Percentiles rank a stretch among this genome's conserved stretches.
Evolutionary conservation across 2,329 filamentous ascomycete genomes (phyloP).

Genomic region (Stachybotrys chartarum): DNA sequence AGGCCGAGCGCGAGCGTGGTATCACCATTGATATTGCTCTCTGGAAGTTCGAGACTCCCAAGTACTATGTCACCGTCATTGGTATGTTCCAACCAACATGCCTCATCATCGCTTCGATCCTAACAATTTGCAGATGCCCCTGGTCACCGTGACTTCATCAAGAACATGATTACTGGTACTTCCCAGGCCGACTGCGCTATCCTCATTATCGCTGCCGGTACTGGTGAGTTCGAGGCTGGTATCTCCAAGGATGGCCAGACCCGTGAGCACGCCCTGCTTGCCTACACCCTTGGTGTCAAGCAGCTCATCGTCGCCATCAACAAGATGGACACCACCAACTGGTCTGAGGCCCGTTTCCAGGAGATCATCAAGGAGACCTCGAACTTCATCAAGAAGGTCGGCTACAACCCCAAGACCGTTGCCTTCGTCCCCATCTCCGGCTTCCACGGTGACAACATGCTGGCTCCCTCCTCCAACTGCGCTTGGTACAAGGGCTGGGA

Average conservation of each 20-base stretch:
- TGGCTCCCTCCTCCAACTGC: slow-evolving; percentile 81
- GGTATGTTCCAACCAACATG: slow-evolving; percentile 45
- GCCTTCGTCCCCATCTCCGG: slow-evolving; percentile 99
- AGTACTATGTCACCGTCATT: slow-evolving; percentile 98
- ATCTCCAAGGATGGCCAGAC: slow-evolving; percentile 99
- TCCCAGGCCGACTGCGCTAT: slow-evolving; percentile 99
- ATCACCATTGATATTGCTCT: slow-evolving; percentile 99
- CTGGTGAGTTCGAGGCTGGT: slow-evolving; percentile 99
- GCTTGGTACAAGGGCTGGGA: slow-evolving; percentile 99
- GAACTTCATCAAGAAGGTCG: slow-evolving; percentile 99
- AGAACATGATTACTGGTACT: slow-evolving; percentile 99
- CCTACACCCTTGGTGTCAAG: slow-evolving; percentile 99
- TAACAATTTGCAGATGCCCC: slow-evolving; percentile 68
- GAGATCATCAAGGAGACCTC: slow-evolving; percentile 99
- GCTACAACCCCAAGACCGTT: slow-evolving; percentile 99
- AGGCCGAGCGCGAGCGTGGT: slow-evolving; percentile 99
- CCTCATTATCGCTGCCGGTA: slow-evolving; percentile 99
- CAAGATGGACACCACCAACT: slow-evolving; percentile 99
- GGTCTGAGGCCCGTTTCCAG: slow-evolving; percentile 91
- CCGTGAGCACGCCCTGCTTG: slow-evolving; percentile 99
- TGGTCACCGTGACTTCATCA: slow-evolving; percentile 99
- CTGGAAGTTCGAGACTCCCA: slow-evolving; percentile 99
- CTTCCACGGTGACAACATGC: slow-evolving; percentile 99
- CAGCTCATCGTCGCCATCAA: slow-evolving; percentile 99
- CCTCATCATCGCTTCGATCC: background rate